Percentiles rank a stretch among this genome's conserved stretches.
phyloP scores from a whole-genome alignment of 169 alveolate genomes.

The Plasmodium relictum region DNA sequence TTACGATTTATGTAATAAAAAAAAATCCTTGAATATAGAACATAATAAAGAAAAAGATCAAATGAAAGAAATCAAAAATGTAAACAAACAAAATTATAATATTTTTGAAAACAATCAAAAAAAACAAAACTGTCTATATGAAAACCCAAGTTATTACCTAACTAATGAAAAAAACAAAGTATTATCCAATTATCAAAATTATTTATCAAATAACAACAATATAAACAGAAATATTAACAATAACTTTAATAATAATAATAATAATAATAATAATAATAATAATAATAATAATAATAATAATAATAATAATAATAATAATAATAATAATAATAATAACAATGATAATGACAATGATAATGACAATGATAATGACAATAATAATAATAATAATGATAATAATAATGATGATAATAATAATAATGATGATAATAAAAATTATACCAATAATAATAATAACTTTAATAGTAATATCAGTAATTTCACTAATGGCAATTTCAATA shows the following conservation, averaged over 20 bases:
- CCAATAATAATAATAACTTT: background rate
- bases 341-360: background rate
- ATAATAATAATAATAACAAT: background rate
- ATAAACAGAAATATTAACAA: background rate
- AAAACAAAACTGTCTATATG: background rate
- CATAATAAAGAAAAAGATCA: background rate
- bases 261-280: background rate
- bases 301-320: constrained; percentile 9
- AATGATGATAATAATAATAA: background rate
- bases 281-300: background rate
- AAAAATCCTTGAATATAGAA: too few relatives aligned
- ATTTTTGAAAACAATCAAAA: too few relatives aligned
- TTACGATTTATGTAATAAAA: too few relatives aligned
- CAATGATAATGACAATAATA: background rate
- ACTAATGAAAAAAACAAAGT: background rate
- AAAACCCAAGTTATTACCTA: background rate
- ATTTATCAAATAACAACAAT: background rate
- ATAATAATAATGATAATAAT: background rate
- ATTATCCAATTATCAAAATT: background rate
- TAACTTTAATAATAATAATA: constrained; percentile 3
- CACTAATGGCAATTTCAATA: background rate
- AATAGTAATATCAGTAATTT: background rate
- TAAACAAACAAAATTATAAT: too few relatives aligned
- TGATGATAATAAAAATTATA: background rate
- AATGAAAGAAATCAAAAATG: background rate